These are phyloP conservation scores for Avena atlantica DNA, from an alignment of 176 grass and related monocot species.

Conservation along the genomic window DNA sequence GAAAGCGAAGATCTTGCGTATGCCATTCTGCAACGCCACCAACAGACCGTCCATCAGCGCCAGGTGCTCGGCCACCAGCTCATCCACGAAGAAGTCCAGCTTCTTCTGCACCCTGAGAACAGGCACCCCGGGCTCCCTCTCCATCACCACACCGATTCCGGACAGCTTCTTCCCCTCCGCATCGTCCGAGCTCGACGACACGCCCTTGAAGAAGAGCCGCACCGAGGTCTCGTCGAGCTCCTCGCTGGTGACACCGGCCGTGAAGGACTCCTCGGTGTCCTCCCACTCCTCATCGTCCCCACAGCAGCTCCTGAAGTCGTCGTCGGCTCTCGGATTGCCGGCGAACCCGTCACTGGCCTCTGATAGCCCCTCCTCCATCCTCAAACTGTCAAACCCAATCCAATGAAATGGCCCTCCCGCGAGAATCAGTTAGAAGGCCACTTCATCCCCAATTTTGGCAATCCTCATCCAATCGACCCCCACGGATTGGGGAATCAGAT, in stretches of 20 bases:
- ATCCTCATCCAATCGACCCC: slow-evolving; percentile 23
- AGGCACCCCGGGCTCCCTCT: slow-evolving; percentile 59
- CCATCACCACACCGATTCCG: slow-evolving; percentile 98
- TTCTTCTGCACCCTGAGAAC: slow-evolving; percentile 86
- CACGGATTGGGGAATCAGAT: slow-evolving; percentile 30
- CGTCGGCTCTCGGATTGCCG: slow-evolving; percentile 28
- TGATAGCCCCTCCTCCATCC: slow-evolving; percentile 42
- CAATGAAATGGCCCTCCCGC: background rate
- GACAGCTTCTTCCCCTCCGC: slow-evolving; percentile 55
- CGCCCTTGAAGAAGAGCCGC: slow-evolving; percentile 94
- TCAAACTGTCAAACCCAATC: background rate
- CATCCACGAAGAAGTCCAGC: slow-evolving; percentile 92
- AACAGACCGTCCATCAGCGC: slow-evolving; percentile 92
- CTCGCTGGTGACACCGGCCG: slow-evolving; percentile 48
- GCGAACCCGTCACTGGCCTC: background rate
- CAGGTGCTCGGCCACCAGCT: slow-evolving; percentile 91
- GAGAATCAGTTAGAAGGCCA: background rate
- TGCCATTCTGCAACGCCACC: slow-evolving; percentile 79
- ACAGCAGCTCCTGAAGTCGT: slow-evolving; percentile 89
- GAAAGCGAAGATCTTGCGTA: slow-evolving; percentile 86
- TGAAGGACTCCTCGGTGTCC: slow-evolving; percentile 92
- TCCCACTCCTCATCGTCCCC: slow-evolving; percentile 93
- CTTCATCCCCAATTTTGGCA: slow-evolving; percentile 21
- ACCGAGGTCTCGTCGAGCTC: slow-evolving; percentile 80
- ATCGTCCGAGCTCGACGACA: slow-evolving; percentile 71